Evolutionary conservation across 108 stramenopile genomes (phyloP).

Genomic region (Craspedostauros australis): DNA sequence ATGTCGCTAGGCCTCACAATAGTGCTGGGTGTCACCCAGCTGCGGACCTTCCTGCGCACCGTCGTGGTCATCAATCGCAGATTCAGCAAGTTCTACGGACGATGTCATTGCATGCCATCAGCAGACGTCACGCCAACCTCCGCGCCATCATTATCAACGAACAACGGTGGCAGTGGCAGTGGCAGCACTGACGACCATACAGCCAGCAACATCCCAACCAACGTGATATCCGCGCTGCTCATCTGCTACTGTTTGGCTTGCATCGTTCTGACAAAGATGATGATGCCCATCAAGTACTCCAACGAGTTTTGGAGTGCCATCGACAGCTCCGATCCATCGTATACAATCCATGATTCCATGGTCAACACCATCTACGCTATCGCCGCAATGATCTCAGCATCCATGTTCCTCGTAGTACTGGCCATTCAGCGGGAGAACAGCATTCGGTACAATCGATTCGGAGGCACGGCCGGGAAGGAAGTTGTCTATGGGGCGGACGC

Average conservation of each 20-base stretch:
- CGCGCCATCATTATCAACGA: background rate
- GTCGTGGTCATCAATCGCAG: conserved; percentile 41
- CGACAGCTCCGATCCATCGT: conserved; percentile 38
- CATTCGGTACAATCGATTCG: conserved; percentile 42
- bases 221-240: conserved; percentile 27
- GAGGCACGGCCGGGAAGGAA: too few relatives aligned
- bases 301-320: conserved; percentile 48
- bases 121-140: background rate
- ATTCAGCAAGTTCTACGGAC: conserved; percentile 15
- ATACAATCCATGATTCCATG: conserved; percentile 33
- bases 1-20: conserved; percentile 62
- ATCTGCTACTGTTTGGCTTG: conserved; percentile 73
- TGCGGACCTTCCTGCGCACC: conserved; percentile 58
- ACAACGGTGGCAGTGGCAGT: background rate
- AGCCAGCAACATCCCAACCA: background rate
- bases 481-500: too few relatives aligned
- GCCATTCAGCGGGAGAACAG: conserved; percentile 73
- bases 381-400: conserved; percentile 39
- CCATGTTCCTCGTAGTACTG: conserved; percentile 49
- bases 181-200: background rate
- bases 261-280: conserved; percentile 63
- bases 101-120: conserved; percentile 17
- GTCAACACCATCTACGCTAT: conserved; percentile 46
- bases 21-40: conserved; percentile 53
- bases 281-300: conserved; percentile 50